A percentile compares a stretch with the other conserved stretches of the same genome.
phyloP scores from a whole-genome alignment of 139 green algal genomes.

The Chlamydomonas sp. region DNA sequence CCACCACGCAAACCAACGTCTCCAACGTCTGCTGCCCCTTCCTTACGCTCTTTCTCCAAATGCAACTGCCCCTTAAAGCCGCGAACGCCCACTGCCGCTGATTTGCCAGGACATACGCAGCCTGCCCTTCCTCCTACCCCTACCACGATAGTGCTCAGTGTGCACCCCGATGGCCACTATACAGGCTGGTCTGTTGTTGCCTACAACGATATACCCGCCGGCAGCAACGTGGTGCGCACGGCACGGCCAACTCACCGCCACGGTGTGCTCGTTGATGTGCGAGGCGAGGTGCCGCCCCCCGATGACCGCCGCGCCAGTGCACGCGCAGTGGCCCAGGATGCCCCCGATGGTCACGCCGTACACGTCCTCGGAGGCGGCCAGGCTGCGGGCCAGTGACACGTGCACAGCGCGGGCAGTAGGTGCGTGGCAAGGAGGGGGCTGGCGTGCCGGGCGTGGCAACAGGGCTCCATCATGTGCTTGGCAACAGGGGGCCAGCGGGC shows the following conservation, averaged over 20 bases:
- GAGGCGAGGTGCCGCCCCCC: constrained; percentile 92
- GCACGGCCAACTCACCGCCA: constrained; percentile 56
- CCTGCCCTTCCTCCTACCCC: no score
- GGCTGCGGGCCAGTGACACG: constrained; percentile 42
- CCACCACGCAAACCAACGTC: no score
- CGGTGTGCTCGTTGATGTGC: constrained; percentile 91
- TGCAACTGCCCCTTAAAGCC: background rate
- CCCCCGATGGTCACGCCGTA: constrained; percentile 93
- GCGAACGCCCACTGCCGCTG: background rate
- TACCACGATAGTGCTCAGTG: background rate
- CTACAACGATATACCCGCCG: background rate
- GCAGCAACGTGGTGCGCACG: background rate
- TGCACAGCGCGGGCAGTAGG: no score
- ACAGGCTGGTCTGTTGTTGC: background rate
- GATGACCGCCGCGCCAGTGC: constrained; percentile 93
- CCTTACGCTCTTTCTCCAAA: no score
- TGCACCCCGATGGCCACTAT: background rate
- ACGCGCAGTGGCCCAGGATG: constrained; percentile 93
- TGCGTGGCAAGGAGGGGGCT: no score
- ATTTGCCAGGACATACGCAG: no score
- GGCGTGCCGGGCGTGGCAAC: no score
- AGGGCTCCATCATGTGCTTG: background rate
- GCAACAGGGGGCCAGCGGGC: background rate
- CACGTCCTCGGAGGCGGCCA: constrained; percentile 90
- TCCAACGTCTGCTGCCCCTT: no score